phyloP scores from a whole-genome alignment of 1,284 basidiomycete genomes.

The Leccinum colubrinum region DNA sequence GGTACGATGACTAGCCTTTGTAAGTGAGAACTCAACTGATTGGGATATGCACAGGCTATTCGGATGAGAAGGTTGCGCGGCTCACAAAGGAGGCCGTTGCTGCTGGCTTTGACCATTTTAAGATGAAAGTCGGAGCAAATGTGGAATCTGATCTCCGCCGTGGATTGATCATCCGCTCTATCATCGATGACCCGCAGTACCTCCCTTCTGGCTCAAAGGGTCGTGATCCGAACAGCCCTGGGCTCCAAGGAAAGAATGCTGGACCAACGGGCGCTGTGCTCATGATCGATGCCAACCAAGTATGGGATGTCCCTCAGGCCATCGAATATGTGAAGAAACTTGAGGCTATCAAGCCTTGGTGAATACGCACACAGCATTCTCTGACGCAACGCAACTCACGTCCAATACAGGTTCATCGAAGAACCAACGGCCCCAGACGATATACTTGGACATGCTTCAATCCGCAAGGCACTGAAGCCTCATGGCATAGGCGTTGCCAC shows the following conservation, averaged over 20 bases:
- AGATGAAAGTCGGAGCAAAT: constrained; percentile 94
- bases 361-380: constrained; percentile 12
- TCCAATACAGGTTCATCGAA: constrained; percentile 78
- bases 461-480: constrained; percentile 78
- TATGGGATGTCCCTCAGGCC: constrained; percentile 93
- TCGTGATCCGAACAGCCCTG: constrained; percentile 65
- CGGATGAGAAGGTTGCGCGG: constrained; percentile 86
- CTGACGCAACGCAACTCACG: constrained; percentile 1
- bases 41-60: constrained; percentile 47
- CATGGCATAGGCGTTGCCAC: constrained; percentile 92
- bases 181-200: constrained; percentile 88
- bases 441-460: constrained; percentile 80
- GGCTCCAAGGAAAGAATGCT: constrained; percentile 83
- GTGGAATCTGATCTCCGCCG: constrained; percentile 82
- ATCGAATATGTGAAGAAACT: constrained; percentile 89
- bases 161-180: constrained; percentile 84
- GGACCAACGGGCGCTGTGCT: constrained; percentile 91
- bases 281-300: constrained; percentile 97
- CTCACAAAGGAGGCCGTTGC: constrained; percentile 85
- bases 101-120: constrained; percentile 93
- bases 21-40: constrained; percentile 3
- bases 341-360: constrained; percentile 89
- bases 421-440: constrained; percentile 95
- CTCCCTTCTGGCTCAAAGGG: constrained; percentile 54
- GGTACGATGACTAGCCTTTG: constrained; percentile 36